Evolutionary conservation across 495 filamentous ascomycete species (phyloP).

Genomic region (Apodospora peruviana): DNA sequence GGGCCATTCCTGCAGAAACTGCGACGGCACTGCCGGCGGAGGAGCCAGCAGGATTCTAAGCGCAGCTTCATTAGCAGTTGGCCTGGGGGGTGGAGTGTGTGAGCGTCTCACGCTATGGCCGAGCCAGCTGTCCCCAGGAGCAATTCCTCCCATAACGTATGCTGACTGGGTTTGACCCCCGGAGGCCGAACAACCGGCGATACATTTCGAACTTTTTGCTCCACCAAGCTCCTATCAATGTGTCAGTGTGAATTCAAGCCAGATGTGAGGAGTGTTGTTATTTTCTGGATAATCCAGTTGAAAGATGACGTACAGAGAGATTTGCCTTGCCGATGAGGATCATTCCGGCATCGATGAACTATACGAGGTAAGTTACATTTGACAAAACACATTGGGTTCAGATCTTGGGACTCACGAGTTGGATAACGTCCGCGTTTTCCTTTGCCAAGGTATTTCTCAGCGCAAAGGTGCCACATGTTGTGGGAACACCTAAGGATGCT

Average conservation of each 20-base stretch:
- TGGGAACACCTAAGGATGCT: neutral
- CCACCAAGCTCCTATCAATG: neutral
- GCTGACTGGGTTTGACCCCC: neutral
- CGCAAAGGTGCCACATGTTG: neutral
- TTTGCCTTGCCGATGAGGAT: neutral
- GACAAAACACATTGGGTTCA: neutral
- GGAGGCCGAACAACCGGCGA: neutral
- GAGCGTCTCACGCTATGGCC: neutral
- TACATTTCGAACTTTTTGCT: neutral
- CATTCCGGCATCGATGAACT: neutral
- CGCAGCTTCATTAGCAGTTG: neutral
- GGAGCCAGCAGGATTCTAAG: neutral
- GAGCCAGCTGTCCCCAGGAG: neutral
- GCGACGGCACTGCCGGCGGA: neutral
- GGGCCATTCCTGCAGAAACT: neutral
- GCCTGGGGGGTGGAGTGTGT: neutral
- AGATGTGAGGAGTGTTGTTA: neutral
- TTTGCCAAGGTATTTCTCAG: neutral
- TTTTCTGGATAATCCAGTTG: neutral
- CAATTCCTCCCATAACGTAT: neutral
- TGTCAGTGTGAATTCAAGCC: neutral
- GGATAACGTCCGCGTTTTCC: neutral
- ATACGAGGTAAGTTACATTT: neutral
- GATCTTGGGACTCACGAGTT: neutral
- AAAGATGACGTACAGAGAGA: neutral